These are phyloP conservation scores for Flaveria bidentis DNA, from an alignment of 129 eudicot genomes.

Conservation along the genomic window DNA sequence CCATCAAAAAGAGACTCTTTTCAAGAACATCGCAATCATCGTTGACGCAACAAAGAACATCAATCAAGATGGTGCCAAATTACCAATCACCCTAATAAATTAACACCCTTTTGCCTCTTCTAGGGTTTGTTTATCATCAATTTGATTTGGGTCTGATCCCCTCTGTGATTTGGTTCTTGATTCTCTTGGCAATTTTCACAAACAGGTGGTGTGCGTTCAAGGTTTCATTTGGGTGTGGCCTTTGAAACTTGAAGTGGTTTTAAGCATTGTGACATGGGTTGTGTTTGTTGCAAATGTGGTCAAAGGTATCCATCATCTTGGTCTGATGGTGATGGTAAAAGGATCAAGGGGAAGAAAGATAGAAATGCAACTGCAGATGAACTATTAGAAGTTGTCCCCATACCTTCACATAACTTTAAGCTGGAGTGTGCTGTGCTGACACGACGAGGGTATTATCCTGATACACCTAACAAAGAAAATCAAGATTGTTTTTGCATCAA, in stretches of 20 bases:
- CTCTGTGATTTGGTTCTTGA: neutral
- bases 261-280: constrained; percentile 59
- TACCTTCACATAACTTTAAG: constrained; percentile 76
- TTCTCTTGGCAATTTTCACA: constrained; percentile 35
- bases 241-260: constrained; percentile 11
- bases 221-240: constrained; percentile 13
- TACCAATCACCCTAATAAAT: constrained; percentile 3
- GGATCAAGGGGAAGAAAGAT: constrained; percentile 35
- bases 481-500: constrained; percentile 77
- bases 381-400: constrained; percentile 48
- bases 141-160: constrained; percentile 16
- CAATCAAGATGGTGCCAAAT: constrained; percentile 11
- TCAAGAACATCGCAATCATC: constrained; percentile 21
- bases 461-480: constrained; percentile 77
- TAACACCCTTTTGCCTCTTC: neutral
- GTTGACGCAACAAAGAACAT: neutral
- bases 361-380: constrained; percentile 41
- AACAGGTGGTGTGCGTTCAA: constrained; percentile 49
- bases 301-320: constrained; percentile 34
- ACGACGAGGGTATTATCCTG: constrained; percentile 85
- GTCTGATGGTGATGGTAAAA: constrained; percentile 45
- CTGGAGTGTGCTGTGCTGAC: constrained; percentile 73
- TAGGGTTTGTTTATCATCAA: constrained; percentile 32
- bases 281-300: constrained; percentile 80
- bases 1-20: constrained; percentile 24